phyloP scores from a whole-genome alignment of 805 yeast genomes.

The Lachancea cidri region DNA sequence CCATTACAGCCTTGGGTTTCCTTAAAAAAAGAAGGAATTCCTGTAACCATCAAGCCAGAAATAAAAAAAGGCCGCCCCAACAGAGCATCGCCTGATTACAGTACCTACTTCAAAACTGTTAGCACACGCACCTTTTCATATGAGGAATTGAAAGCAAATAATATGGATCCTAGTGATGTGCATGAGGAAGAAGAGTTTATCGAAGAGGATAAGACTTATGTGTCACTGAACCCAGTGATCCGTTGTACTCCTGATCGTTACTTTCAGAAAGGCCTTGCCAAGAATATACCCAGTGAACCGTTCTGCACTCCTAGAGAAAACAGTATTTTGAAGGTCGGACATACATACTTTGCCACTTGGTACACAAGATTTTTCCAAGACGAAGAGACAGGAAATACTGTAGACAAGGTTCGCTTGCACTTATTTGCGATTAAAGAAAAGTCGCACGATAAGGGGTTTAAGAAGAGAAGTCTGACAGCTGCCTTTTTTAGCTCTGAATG shows the following conservation, averaged over 20 bases:
- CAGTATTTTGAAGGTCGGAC: constrained; percentile 48
- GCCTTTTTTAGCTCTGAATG: constrained; percentile 71
- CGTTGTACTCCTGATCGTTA: constrained; percentile 82
- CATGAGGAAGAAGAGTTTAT: constrained; percentile 50
- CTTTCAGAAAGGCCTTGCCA: constrained; percentile 56
- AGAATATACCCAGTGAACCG: constrained; percentile 58
- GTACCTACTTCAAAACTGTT: constrained; percentile 71
- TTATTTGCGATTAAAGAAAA: constrained; percentile 59
- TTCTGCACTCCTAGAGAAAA: constrained; percentile 78
- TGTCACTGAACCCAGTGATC: constrained; percentile 66
- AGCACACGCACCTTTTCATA: constrained; percentile 51
- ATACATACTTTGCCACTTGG: constrained; percentile 78
- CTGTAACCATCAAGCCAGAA: constrained; percentile 75
- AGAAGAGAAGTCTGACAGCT: constrained; percentile 37
- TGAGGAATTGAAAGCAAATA: constrained; percentile 66
- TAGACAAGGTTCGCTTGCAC: constrained; percentile 60
- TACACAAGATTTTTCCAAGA: constrained; percentile 54
- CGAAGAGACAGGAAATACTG: constrained; percentile 37
- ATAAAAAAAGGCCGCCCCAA: constrained; percentile 65
- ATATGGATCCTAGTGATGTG: constrained; percentile 55
- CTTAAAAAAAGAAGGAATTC: constrained; percentile 68
- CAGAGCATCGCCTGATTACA: constrained; percentile 64
- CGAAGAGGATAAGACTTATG: constrained; percentile 72
- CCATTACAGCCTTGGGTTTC: constrained; percentile 80
- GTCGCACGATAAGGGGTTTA: constrained; percentile 50